Evolutionary conservation across 768 basidiomycete genomes (phyloP), one percentile per base, ranked within the genome.

Genomic region (Lanmaoa rubissima): DNA sequence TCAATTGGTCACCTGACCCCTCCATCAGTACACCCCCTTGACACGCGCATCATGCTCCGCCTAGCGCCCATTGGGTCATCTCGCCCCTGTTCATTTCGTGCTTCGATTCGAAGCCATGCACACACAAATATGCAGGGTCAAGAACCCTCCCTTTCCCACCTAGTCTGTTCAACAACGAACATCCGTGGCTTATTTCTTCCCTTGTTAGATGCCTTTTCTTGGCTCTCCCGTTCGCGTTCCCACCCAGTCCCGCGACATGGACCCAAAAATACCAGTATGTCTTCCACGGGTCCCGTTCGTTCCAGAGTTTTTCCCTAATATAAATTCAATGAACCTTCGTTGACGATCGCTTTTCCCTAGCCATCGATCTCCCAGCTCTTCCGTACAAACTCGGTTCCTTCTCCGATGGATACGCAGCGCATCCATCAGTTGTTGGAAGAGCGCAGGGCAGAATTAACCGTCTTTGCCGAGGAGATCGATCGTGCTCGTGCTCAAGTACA

Each of bases 351-450:
- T 1, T 28, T 4, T 5, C 13, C 14, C 2, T 34, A 70, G 71
- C 41, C 48, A 5, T 66, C 71, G 1, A 73, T 70, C 41, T 56
- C 65, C 7, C 57, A 59, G 21, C 69, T 73, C 51, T 73, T 70
- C 44, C 51, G 43, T 9, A 70, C 69, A 13, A 70, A 73, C 58
- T 53, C 53, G 0, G 61, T 71, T 12, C 69, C 69, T 10, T 66
- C 71, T 16, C 61, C 58, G 28, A 53, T 55, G 57, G 71, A 70
- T 54, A 45, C 42, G 0, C 57, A 54, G 5, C 61, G 34, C 46
- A 60, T 70, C 31, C 47, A 48, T 13, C 47, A 40, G 4, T 16
- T 70, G 5, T 11, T 71, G 5, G 11, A 59, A 5, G 62, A 66
- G 12, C 67, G 61, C 50, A 66, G 48, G 14, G 12, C 41, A 1